These are phyloP conservation scores for Solanum hybrid DNA, from an alignment of 305 asterid species.

Conservation along the genomic window DNA sequence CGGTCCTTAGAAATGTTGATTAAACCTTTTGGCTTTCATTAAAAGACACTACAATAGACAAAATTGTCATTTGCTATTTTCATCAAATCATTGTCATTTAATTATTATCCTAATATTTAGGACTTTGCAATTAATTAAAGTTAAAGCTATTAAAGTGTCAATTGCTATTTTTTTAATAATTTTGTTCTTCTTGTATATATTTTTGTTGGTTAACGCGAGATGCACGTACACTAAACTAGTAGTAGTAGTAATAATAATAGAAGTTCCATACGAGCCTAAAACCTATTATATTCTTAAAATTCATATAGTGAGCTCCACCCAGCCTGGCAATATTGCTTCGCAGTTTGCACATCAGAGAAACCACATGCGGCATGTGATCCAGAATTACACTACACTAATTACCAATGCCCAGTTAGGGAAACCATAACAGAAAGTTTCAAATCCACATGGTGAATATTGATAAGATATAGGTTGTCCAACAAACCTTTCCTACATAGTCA, in stretches of 20 bases:
- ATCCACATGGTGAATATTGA: neutral
- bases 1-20: neutral
- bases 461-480: constrained; percentile 6
- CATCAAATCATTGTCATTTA: neutral
- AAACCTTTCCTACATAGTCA: constrained; percentile 95
- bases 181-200: neutral
- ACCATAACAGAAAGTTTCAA: neutral
- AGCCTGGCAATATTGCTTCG: neutral
- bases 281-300: neutral
- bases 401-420: neutral
- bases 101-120: neutral
- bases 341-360: neutral
- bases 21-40: neutral
- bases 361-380: neutral
- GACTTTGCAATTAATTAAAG: neutral
- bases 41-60: neutral
- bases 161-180: neutral
- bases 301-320: neutral
- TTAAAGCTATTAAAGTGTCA: neutral
- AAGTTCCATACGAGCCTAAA: neutral
- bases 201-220: neutral
- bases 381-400: neutral
- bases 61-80: neutral
- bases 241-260: neutral
- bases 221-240: neutral